phyloP scores from a whole-genome alignment of 345 rosid species.

The Arabis hirsuta region DNA sequence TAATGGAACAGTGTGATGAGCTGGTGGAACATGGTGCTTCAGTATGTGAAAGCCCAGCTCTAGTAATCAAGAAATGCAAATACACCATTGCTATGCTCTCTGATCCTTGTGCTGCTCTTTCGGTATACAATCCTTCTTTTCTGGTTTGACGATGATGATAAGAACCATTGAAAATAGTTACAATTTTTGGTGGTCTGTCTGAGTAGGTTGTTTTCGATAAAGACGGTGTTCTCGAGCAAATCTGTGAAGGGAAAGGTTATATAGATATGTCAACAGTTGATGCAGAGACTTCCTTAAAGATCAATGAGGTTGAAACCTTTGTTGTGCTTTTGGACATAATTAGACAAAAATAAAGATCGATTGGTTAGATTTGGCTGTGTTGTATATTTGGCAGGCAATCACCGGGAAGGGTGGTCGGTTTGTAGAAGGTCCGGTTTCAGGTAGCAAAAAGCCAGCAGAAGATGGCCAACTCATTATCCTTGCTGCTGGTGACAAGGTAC shows the following conservation, averaged over 20 bases:
- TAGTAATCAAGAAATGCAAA: slow-evolving; percentile 83
- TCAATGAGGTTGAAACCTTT: slow-evolving; percentile 57
- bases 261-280: slow-evolving; percentile 97
- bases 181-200: slow-evolving; percentile 1
- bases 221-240: slow-evolving; percentile 80
- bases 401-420: slow-evolving; percentile 76
- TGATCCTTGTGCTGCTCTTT: slow-evolving; percentile 88
- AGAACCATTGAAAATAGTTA: not conserved
- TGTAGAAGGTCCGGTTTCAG: slow-evolving; percentile 96
- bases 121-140: slow-evolving; percentile 49
- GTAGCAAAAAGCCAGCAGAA: slow-evolving; percentile 98
- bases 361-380: slow-evolving; percentile 9
- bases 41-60: slow-evolving; percentile 83
- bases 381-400: slow-evolving; percentile 58
- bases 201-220: slow-evolving; percentile 84
- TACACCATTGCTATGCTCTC: slow-evolving; percentile 86
- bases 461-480: slow-evolving; percentile 92
- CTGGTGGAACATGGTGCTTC: slow-evolving; percentile 82
- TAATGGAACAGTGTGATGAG: slow-evolving; percentile 72
- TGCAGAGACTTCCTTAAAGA: slow-evolving; percentile 79
- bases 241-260: slow-evolving; percentile 72
- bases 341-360: not conserved
- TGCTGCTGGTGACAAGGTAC: slow-evolving; percentile 94
- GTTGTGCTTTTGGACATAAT: not conserved
- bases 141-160: not conserved